A percentile compares a stretch with the other conserved stretches of the same genome.
Conservation (phyloP, 2,329 filamentous ascomycete species). For the Coleophoma cylindrospora region DNA sequence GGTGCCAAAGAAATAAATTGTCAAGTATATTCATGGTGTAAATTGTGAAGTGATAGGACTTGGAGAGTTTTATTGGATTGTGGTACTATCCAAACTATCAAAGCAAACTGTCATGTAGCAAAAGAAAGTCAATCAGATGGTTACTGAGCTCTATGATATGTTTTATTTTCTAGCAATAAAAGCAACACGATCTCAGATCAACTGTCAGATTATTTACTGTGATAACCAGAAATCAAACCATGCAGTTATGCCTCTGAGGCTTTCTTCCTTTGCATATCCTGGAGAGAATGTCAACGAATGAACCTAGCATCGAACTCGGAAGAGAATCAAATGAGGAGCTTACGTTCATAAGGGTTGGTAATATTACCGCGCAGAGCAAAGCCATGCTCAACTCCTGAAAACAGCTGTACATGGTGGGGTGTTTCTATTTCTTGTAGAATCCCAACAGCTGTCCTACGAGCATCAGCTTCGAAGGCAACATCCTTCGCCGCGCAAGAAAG, state of each 20-base stretch:
- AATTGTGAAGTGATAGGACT: no score
- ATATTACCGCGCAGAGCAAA: slow-evolving; percentile 56
- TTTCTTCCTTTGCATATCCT: slow-evolving; percentile 1
- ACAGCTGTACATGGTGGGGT: slow-evolving; percentile 59
- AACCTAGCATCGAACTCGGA: neutral
- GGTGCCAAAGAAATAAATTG: no score
- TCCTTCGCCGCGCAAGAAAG: slow-evolving; percentile 41
- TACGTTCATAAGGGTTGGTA: slow-evolving; percentile 34
- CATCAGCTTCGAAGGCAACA: slow-evolving; percentile 33
- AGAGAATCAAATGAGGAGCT: slow-evolving; percentile 6
- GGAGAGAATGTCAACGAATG: neutral
- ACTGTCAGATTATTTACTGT: no score
- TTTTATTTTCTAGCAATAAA: neutral
- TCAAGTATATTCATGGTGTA: no score
- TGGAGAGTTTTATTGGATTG: no score
- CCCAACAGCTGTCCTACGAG: slow-evolving; percentile 35
- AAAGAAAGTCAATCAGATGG: no score
- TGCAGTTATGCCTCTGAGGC: neutral
- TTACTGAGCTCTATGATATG: neutral
- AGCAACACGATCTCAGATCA: neutral
- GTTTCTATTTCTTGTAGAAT: slow-evolving; percentile 34
- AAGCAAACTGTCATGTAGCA: no score
- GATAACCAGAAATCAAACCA: no score
- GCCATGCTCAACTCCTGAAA: slow-evolving; percentile 55
- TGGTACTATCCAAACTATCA: no score